phyloP scores from a whole-genome alignment of 352 stramenopile species.

The Peronospora farinosa region DNA sequence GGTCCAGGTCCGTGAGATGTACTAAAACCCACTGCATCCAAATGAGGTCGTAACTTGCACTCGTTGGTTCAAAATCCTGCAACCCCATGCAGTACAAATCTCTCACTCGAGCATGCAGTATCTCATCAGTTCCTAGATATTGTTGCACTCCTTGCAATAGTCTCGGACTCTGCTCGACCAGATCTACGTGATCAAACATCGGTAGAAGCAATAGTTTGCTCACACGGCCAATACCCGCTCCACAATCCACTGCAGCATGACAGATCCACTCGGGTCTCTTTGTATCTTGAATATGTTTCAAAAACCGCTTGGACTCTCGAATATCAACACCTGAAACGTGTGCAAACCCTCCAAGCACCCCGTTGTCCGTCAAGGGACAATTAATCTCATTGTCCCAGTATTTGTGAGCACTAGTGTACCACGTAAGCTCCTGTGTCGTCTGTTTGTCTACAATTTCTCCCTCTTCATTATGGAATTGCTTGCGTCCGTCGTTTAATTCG shows the following conservation, averaged over 20 bases:
- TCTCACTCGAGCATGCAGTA: constrained; percentile 35
- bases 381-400: constrained; percentile 88
- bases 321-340: constrained; percentile 81
- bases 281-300: constrained; percentile 36
- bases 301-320: constrained; percentile 59
- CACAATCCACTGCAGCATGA: constrained; percentile 65
- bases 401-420: constrained; percentile 69
- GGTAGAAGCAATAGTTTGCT: constrained; percentile 91
- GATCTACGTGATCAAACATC: constrained; percentile 83
- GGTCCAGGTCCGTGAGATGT: constrained; percentile 93
- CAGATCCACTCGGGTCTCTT: constrained; percentile 44
- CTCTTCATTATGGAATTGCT: constrained; percentile 6
- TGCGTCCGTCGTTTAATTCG: constrained; percentile 39
- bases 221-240: constrained; percentile 91
- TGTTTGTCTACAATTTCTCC: neutral
- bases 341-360: constrained; percentile 89
- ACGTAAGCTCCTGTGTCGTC: constrained; percentile 27
- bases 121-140: constrained; percentile 71
- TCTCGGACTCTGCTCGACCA: constrained; percentile 91
- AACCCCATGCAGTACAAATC: constrained; percentile 89
- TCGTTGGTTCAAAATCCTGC: constrained; percentile 81
- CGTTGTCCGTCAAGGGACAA: constrained; percentile 89
- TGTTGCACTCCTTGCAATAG: constrained; percentile 84
- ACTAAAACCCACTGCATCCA: constrained; percentile 96
- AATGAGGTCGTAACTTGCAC: constrained; percentile 89